Percentiles rank a stretch among this genome's conserved stretches.
Evolutionary conservation across 805 yeast species (phyloP).

Genomic region (Candida tibetensis): DNA sequence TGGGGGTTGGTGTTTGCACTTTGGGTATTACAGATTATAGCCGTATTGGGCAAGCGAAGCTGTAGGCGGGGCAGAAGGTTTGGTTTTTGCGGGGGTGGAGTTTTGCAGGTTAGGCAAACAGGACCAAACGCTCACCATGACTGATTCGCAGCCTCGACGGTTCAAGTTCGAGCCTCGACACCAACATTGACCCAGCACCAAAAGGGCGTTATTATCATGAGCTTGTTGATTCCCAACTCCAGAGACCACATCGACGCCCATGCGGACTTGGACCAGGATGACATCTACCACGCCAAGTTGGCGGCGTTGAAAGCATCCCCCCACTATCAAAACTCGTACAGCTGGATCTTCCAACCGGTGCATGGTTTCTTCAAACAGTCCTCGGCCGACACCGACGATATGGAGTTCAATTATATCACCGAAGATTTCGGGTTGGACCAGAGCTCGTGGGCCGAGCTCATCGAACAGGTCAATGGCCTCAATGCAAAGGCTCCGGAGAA

Average conservation of each 20-base stretch:
- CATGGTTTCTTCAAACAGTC: slow-evolving; percentile 24
- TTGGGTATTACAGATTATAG: too few species aligned
- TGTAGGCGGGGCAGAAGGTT: too few species aligned
- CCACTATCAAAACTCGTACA: slow-evolving; percentile 3
- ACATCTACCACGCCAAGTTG: slow-evolving; percentile 12
- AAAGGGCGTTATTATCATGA: too few species aligned
- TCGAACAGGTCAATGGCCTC: slow-evolving; percentile 11
- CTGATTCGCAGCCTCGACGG: too few species aligned
- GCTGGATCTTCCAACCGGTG: slow-evolving; percentile 23
- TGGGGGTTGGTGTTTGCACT: too few species aligned
- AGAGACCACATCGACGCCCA: slow-evolving; percentile 34
- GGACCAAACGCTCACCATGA: too few species aligned
- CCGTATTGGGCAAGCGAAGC: too few species aligned
- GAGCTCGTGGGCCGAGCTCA: slow-evolving; percentile 17
- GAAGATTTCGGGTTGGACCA: slow-evolving; percentile 18
- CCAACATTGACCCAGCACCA: too few species aligned
- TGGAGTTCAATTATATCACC: slow-evolving; percentile 19
- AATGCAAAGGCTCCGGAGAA: slow-evolving; percentile 13
- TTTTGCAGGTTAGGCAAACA: too few species aligned
- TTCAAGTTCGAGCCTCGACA: too few species aligned
- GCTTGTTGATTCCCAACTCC: slow-evolving; percentile 29
- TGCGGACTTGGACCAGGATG: slow-evolving; percentile 21
- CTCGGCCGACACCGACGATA: slow-evolving; percentile 20
- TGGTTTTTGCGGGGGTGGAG: too few species aligned
- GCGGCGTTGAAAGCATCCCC: neutral